A percentile compares a stretch with the other conserved stretches of the same genome.
phyloP scores from a whole-genome alignment of 495 filamentous ascomycete species.

The Saxispiralis lemnorum region DNA sequence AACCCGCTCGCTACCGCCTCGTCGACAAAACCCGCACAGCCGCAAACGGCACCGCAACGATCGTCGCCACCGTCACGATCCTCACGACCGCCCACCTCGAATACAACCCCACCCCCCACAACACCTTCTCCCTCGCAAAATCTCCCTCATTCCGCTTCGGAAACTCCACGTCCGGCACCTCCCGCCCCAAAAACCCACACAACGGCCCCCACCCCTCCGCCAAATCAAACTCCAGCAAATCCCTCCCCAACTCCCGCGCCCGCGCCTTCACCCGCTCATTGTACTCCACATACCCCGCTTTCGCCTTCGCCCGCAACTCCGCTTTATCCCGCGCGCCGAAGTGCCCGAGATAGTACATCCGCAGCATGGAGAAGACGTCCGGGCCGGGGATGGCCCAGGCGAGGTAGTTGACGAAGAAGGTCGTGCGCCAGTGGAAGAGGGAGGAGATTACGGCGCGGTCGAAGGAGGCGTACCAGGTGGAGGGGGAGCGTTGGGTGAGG shows the following conservation, averaged over 20 bases:
- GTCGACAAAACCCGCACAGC: too few species aligned
- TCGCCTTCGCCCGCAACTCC: conserved; percentile 5
- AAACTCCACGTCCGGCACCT: conserved; percentile 9
- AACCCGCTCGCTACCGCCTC: too few species aligned
- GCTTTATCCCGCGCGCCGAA: background rate
- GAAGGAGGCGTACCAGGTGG: conserved; percentile 25
- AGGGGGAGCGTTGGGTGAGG: conserved; percentile 24
- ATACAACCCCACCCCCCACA: too few species aligned
- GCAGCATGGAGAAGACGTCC: background rate
- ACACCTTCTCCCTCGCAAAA: too few species aligned
- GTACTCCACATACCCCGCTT: conserved; percentile 8
- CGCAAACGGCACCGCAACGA: too few species aligned
- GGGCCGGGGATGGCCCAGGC: background rate
- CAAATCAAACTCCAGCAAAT: conserved; percentile 12
- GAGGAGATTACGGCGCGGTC: conserved; percentile 3
- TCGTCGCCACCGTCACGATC: too few species aligned
- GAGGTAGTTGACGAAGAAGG: conserved; percentile 3
- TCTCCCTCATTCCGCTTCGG: conserved; percentile 11
- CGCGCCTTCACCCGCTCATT: conserved; percentile 6
- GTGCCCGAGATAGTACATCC: background rate
- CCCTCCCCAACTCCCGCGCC: conserved; percentile 1
- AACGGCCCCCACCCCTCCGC: conserved; percentile 14
- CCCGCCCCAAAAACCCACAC: conserved; percentile 14
- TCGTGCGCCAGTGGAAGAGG: background rate
- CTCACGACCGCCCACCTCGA: too few species aligned